Percentiles rank a stretch among this genome's conserved stretches.
Evolutionary conservation across 176 grass and related monocot species (phyloP).

Genomic region (Luzula sylvatica): DNA sequence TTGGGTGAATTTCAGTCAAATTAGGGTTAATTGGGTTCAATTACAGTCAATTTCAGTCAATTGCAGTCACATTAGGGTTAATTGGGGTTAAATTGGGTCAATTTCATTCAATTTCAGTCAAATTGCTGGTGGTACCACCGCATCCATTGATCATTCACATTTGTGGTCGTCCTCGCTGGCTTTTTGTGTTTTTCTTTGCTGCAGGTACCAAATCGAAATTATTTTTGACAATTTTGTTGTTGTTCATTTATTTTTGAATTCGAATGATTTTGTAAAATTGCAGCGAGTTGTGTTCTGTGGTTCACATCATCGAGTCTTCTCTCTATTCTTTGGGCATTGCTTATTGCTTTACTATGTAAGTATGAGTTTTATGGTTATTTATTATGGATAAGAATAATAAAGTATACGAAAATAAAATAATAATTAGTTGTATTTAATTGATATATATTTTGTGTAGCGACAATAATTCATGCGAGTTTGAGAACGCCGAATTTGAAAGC

Average conservation of each 20-base stretch:
- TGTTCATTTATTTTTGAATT: too few species aligned
- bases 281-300: constrained; percentile 65
- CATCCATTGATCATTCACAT: too few species aligned
- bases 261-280: constrained; percentile 14
- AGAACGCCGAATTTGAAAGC: constrained; percentile 70
- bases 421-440: too few species aligned
- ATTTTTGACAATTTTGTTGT: too few species aligned
- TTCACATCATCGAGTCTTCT: constrained; percentile 51
- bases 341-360: constrained; percentile 55
- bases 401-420: neutral
- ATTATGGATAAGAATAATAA: constrained; percentile 6
- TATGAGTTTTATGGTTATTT: neutral
- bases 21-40: too few species aligned
- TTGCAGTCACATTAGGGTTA: too few species aligned
- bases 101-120: too few species aligned
- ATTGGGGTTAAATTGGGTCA: too few species aligned
- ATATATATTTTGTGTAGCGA: constrained; percentile 32
- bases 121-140: too few species aligned
- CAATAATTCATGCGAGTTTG: constrained; percentile 62
- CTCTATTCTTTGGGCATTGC: constrained; percentile 52
- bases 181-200: constrained; percentile 79
- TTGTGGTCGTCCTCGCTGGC: constrained; percentile 81
- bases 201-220: constrained; percentile 38
- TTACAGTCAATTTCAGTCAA: too few species aligned
- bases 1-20: too few species aligned